These are phyloP conservation scores for Paracoccidioides brasiliensis DNA, from an alignment of 2,329 filamentous ascomycete species.

Conservation along the genomic window DNA sequence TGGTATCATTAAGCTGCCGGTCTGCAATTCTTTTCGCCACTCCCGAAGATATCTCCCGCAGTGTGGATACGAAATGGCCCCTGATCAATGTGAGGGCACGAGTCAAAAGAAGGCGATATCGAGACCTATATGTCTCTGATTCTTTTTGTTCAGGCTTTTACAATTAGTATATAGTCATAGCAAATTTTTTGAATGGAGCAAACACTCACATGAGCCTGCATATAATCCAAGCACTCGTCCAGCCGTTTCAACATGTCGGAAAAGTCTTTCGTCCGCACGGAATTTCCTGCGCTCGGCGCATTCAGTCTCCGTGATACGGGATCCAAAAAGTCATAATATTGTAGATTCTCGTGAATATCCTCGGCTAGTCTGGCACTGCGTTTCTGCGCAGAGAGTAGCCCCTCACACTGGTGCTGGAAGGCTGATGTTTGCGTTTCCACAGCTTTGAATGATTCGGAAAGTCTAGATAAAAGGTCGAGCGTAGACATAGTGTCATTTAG, in stretches of 20 bases:
- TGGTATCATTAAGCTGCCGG: constrained; percentile 57
- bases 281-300: constrained; percentile 72
- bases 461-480: constrained; percentile 58
- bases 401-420: constrained; percentile 86
- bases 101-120: constrained; percentile 71
- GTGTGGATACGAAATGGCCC: constrained; percentile 51
- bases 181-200: not conserved
- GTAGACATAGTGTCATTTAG: constrained; percentile 64
- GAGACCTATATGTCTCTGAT: constrained; percentile 71
- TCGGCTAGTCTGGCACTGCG: constrained; percentile 67
- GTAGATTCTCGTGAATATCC: constrained; percentile 75
- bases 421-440: constrained; percentile 86
- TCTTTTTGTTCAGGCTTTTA: constrained; percentile 67
- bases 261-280: constrained; percentile 75
- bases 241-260: constrained; percentile 76
- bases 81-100: constrained; percentile 53
- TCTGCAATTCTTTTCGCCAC: constrained; percentile 52
- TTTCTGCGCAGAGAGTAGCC: constrained; percentile 67
- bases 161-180: constrained; percentile 14
- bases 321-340: constrained; percentile 89
- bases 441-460: constrained; percentile 74
- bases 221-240: constrained; percentile 84
- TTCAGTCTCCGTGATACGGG: constrained; percentile 81
- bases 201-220: constrained; percentile 62
- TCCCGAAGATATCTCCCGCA: constrained; percentile 49